Percentiles rank a stretch among this genome's conserved stretches.
These are phyloP conservation scores for Ambispora gerdemannii DNA, from an alignment of 192 early-diverging fungal genomes.

Conservation along the genomic window DNA sequence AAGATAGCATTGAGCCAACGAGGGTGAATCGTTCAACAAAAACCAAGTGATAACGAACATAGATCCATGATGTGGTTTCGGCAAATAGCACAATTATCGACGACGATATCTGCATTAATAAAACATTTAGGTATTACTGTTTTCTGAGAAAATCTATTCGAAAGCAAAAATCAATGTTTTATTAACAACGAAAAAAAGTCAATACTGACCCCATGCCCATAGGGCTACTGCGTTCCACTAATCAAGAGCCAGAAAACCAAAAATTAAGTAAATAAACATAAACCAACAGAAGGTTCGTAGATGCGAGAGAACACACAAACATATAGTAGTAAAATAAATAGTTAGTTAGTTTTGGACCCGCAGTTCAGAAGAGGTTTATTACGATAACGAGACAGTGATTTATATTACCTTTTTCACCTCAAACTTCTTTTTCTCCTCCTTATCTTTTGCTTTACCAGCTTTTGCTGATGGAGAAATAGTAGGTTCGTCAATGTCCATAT, in stretches of 20 bases:
- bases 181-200: not conserved
- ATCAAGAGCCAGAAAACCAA: not conserved
- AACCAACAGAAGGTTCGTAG: no score
- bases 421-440: conserved; percentile 18
- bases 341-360: no score
- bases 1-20: no score
- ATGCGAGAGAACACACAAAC: no score
- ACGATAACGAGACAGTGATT: no score
- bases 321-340: no score
- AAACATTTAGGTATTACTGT: no score
- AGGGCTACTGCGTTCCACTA: conserved; percentile 99
- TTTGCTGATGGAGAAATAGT: not conserved
- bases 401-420: conserved; percentile 29
- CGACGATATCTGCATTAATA: conserved; percentile 77
- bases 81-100: conserved; percentile 98
- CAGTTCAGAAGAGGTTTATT: no score
- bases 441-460: conserved; percentile 26
- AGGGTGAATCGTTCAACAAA: no score
- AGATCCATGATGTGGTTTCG: conserved; percentile 99
- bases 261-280: no score
- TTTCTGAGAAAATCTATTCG: no score
- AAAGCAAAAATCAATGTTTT: not conserved
- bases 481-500: conserved; percentile 27
- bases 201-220: conserved; percentile 90
- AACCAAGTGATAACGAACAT: no score